These are phyloP conservation scores for Eutrema salsugineum DNA, from an alignment of 441 rosid genomes.

Conservation along the genomic window DNA sequence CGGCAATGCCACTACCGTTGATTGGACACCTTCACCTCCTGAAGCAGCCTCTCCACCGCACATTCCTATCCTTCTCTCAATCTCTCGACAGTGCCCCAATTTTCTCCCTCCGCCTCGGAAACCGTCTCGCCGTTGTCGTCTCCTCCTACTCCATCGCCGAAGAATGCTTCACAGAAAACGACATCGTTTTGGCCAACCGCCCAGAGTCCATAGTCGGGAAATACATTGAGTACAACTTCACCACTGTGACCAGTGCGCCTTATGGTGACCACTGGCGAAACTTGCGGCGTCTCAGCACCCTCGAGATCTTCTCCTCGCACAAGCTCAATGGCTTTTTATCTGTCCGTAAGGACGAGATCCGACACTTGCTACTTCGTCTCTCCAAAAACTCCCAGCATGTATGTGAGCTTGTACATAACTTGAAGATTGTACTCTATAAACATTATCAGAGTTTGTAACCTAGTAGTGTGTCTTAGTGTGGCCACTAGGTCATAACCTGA, in stretches of 20 bases:
- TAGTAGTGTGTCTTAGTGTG: too few relatives aligned
- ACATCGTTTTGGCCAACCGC: conserved; percentile 20
- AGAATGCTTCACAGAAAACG: conserved; percentile 37
- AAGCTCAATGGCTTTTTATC: too few relatives aligned
- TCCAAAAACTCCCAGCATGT: conserved; percentile 14
- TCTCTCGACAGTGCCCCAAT: conserved; percentile 13
- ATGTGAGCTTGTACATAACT: background rate
- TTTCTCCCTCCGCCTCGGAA: conserved; percentile 46
- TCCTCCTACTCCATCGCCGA: conserved; percentile 51
- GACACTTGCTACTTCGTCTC: conserved; percentile 4
- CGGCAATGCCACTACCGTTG: conserved; percentile 42
- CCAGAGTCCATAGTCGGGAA: background rate
- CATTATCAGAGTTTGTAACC: too few relatives aligned
- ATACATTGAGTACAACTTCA: conserved; percentile 11
- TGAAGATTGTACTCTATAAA: background rate
- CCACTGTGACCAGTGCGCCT: conserved; percentile 1
- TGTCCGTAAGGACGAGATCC: conserved; percentile 32
- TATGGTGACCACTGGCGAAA: conserved; percentile 37
- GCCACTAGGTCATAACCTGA: too few relatives aligned
- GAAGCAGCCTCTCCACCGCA: conserved; percentile 43
- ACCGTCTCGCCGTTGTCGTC: conserved; percentile 48
- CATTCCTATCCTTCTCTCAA: conserved; percentile 29
- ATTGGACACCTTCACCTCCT: conserved; percentile 67
- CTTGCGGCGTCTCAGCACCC: conserved; percentile 27
- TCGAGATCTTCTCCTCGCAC: conserved; percentile 25